These are phyloP conservation scores for Cordyceps farinosa DNA, from an alignment of 2,329 filamentous ascomycete genomes.

Conservation along the genomic window DNA sequence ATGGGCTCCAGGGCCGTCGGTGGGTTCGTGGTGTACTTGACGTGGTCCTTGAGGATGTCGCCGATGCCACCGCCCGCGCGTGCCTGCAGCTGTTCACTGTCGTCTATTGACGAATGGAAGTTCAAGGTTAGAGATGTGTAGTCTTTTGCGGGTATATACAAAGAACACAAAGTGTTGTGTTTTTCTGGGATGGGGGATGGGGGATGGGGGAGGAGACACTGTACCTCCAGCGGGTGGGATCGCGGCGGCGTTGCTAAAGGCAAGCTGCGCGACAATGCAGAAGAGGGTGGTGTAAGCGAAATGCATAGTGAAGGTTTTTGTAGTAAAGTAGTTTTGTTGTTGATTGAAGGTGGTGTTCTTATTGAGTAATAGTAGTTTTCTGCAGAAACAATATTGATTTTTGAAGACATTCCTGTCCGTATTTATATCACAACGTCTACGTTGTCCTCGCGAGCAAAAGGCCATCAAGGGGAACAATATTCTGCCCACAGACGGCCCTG, in stretches of 20 bases:
- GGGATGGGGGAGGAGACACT: not conserved
- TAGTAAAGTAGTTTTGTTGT: not conserved
- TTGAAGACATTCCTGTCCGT: not conserved
- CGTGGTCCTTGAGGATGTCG: constrained; percentile 13
- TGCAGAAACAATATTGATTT: not conserved
- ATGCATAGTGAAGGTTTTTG: not conserved
- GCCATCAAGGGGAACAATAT: not conserved
- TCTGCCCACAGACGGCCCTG: not conserved
- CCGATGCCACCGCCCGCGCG: not conserved
- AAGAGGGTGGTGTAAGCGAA: not conserved
- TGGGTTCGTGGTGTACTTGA: constrained; percentile 7
- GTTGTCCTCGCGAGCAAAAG: not conserved
- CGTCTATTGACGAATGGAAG: not conserved
- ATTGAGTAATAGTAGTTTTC: not conserved
- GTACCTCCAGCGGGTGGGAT: not conserved
- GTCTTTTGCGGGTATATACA: no score
- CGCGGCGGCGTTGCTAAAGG: not conserved
- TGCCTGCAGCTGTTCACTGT: not conserved
- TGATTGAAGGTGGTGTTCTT: not conserved
- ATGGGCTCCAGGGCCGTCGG: not conserved
- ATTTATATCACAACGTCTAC: not conserved
- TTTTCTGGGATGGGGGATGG: no score
- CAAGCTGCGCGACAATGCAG: not conserved
- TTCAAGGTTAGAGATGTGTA: no score
- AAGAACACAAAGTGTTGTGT: no score